These are phyloP conservation scores for Dispira parvispora DNA, from an alignment of 192 early-diverging fungal species.

Conservation along the genomic window DNA sequence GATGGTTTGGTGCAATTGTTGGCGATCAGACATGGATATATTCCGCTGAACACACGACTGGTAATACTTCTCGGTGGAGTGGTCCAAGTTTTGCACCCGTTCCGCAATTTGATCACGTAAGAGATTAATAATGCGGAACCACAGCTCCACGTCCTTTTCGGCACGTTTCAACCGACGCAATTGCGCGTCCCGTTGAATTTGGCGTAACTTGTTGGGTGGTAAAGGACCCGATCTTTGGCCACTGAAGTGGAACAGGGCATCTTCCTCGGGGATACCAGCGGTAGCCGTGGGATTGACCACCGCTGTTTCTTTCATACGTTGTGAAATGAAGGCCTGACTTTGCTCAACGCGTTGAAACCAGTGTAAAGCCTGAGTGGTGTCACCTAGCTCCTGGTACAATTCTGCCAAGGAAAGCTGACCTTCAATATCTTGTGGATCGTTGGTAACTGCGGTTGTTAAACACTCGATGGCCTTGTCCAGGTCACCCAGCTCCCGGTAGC, in stretches of 20 bases:
- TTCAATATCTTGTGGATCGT: conserved; percentile 35
- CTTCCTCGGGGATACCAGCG: conserved; percentile 2
- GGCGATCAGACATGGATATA: neutral
- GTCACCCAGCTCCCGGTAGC: conserved; percentile 39
- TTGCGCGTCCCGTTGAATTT: neutral
- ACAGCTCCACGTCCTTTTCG: conserved; percentile 8
- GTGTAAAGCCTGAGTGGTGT: conserved; percentile 17
- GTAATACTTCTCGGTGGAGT: conserved; percentile 16
- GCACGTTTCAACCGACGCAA: neutral
- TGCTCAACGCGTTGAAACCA: conserved; percentile 22
- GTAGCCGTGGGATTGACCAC: too few species aligned
- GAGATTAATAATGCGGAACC: neutral
- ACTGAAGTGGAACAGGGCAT: neutral
- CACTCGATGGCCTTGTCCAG: conserved; percentile 30
- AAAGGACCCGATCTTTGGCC: neutral
- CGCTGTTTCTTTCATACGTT: too few species aligned
- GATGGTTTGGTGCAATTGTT: neutral
- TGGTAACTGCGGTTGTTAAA: conserved; percentile 30
- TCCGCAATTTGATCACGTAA: neutral
- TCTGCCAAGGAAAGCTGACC: conserved; percentile 38
- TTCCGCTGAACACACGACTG: conserved; percentile 12
- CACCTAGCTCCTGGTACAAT: conserved; percentile 44
- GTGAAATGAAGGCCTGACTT: conserved; percentile 12
- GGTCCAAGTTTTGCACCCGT: conserved; percentile 6
- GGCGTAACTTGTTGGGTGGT: neutral